Base-by-base conservation (phyloP, 2,329 filamentous ascomycete genomes). In the Lomentospora prolificans region DNA sequence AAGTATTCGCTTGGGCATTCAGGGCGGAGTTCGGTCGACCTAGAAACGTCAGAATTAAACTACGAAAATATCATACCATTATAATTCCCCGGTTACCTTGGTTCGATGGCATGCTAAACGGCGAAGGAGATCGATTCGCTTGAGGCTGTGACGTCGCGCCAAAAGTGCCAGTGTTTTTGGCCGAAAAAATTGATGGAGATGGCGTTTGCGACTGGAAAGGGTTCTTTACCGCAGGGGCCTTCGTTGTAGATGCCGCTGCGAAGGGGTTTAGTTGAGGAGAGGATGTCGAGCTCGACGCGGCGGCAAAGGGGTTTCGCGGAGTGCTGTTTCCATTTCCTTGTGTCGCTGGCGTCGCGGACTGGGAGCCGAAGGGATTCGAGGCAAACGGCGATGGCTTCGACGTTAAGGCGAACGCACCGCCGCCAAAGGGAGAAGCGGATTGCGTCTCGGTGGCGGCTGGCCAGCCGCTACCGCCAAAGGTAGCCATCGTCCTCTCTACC, bases 301-400 rank as follows among this genome's bases (percentile, higher is more conserved):
- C 58, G 55, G 68, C 68, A 64, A 72, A 72, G 19, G 68, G 68
- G 58, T 70, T 72, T 58, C 63, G 61, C 22, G 67, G 62, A 4
- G 12, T 22, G 24, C 30, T n/a, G 30, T 31, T 30, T 31, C 54
- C 54, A 44, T 56, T 56, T 39, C 3, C 41, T 28, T 54, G 36
- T 12, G 36, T 3, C 3, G 12, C 52, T 28, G 12, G 10, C 9
- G 52, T 39, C n/a, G 39, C 27, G 10, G 52, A 27, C 33, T 46
- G 17, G 4, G 33, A 22, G 41, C 39, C 41, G 28, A 55, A 55
- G 1, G 53, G 53, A 14, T 19, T 55, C 25, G 53, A 48, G 8
- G 53, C 39, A 33, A 50, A 50, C 12, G 53, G 41, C 14, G 25
- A 48, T n/a, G 41, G 53, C 9, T 55, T 55, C 31, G 51, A 27